Evolutionary conservation across 164 flowering plant species (phyloP).

Genomic region (Houttuynia cordata): DNA sequence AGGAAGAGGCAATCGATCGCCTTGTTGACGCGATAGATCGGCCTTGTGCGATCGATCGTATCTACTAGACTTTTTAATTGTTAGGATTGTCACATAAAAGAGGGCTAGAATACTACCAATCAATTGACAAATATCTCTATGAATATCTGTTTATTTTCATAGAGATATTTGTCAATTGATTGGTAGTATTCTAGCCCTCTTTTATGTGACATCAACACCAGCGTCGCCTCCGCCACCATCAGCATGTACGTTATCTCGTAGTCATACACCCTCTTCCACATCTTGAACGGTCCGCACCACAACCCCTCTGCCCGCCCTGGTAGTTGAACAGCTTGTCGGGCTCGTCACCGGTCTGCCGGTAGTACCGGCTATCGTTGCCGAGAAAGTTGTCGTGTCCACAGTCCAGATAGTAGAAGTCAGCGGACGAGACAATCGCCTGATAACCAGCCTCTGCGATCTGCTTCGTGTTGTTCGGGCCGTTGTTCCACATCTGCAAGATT

Average conservation of each 20-base stretch:
- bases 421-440: slow-evolving; percentile 63
- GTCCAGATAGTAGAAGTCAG: slow-evolving; percentile 80
- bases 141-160: no score
- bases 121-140: no score
- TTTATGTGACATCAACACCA: no score
- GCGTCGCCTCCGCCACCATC: slow-evolving; percentile 38
- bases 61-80: no score
- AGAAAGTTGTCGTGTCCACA: slow-evolving; percentile 80
- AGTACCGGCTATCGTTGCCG: slow-evolving; percentile 59
- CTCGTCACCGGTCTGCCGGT: slow-evolving; percentile 20
- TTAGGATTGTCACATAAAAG: no score
- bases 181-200: no score
- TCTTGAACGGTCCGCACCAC: slow-evolving; percentile 94
- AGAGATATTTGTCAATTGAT: no score
- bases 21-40: no score
- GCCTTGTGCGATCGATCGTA: no score
- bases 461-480: slow-evolving; percentile 68
- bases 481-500: slow-evolving; percentile 82
- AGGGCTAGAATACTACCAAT: no score
- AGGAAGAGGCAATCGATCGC: no score
- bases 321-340: slow-evolving; percentile 16
- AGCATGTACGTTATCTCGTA: slow-evolving; percentile 72
- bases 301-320: slow-evolving; percentile 51
- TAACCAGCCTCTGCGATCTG: slow-evolving; percentile 57
- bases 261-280: slow-evolving; percentile 78